Evolutionary conservation across 2,329 filamentous ascomycete species (phyloP), one percentile per base, ranked within the genome.

Genomic region (Fusarium sp.): DNA sequence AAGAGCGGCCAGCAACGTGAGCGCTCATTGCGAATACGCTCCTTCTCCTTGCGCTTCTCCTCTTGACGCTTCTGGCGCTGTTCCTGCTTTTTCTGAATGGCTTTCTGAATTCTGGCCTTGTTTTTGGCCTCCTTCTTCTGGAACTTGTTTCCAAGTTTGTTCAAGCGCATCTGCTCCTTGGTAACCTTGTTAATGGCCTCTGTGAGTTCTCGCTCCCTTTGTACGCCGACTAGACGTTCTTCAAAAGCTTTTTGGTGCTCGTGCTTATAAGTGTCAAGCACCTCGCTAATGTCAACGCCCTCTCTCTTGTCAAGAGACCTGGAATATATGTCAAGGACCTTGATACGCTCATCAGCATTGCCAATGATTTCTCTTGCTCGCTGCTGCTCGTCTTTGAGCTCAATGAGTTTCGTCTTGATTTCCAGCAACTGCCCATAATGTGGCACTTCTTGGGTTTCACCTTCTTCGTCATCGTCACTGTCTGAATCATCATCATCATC

Each of bases 1-100:
- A 81, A 81, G 57, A 83, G 84, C 9, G 87, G 85, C 87, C 87
- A 89, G 75, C 87, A 87, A 7, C 78, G 78, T 39, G 83, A 78
- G 51, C 83, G 79, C 72, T 89, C 85, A 20, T 55, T 31, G 35
- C 81, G 83, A 58, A 87, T 74, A 39, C 86, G 83, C 13, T 63
- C 41, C 73, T 85, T 86, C 73, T 89, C 86, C 61, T 83, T 83
- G 4, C 30, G 41, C 11, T 75, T 76, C 76, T 86, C 83, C 9
- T 75, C 78, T 41, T 81, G 77, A 47, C 82, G 81, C 2, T 81
- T 82, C 15, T 72, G 51, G 30, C 81, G 78, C 65, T 82, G 82
- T 41, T 82, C 74, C 54, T 77, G 76, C 54, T 80, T 78, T 73
- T 82, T 84, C 4, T 72, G 68, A 65, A 82, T 83, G 53, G 78